These are phyloP conservation scores for Malus hybrid DNA, from an alignment of 331 rosid genomes.

Conservation along the genomic window DNA sequence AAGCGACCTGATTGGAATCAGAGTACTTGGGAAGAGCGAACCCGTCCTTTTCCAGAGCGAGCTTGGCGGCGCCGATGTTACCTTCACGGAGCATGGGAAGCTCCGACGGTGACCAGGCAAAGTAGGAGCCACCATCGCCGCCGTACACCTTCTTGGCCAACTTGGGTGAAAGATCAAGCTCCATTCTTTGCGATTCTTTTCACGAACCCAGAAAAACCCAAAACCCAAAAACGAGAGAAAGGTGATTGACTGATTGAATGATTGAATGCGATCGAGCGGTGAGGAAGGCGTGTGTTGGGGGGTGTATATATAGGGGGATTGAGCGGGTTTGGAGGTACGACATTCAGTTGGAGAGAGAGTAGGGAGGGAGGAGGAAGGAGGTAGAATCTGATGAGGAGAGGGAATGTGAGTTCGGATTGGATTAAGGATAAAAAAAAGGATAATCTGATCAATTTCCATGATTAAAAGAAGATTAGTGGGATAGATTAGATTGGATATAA, in stretches of 20 bases:
- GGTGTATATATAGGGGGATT: neutral
- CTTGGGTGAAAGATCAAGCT: conserved; percentile 57
- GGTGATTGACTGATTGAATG: neutral
- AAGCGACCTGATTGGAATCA: conserved; percentile 68
- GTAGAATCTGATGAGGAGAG: neutral
- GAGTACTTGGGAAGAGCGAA: conserved; percentile 68
- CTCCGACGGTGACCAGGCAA: conserved; percentile 52
- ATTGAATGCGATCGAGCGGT: neutral
- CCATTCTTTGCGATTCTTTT: conserved; percentile 29
- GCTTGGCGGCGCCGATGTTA: conserved; percentile 67
- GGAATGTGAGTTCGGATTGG: neutral
- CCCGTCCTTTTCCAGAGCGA: conserved; percentile 60
- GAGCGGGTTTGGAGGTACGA: neutral
- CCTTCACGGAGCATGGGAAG: conserved; percentile 63
- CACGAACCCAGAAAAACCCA: neutral
- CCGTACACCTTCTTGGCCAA: conserved; percentile 40
- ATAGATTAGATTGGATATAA: no score
- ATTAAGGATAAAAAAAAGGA: neutral
- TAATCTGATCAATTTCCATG: neutral
- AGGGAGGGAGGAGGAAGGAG: neutral
- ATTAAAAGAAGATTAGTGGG: neutral
- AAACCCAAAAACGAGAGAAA: neutral
- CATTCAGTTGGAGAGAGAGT: neutral
- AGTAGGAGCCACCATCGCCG: conserved; percentile 51
- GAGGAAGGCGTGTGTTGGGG: neutral